Evolutionary conservation across 2,329 filamentous ascomycete genomes (phyloP), one percentile per base, ranked within the genome.

Genomic region (Venturia asperata): DNA sequence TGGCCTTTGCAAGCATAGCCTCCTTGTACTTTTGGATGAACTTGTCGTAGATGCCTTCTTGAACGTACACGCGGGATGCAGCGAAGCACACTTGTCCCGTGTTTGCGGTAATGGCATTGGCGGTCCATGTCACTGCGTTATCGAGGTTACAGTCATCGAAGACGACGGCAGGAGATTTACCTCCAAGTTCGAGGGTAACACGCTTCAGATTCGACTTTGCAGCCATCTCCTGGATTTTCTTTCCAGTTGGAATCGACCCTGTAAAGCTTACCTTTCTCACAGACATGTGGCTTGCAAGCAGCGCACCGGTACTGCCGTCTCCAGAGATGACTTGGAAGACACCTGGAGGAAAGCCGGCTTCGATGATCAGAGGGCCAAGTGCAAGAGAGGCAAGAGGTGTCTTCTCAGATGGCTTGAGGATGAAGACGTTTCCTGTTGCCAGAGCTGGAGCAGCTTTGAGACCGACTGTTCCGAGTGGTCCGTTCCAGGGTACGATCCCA

Each of bases 141-240:
- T 79, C 76, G 11, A 80, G 70, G 67, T 79, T 74, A 19, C 70
- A 71, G 68, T 80, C 78, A 41, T 79, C 76, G 66, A 80, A 80
- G 7, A 80, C 72, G 5, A 80, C 71, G 1, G 75, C 74, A 0
- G 78, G 78, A 10, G 72, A 75, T 67, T 80, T 80, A 19, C 78
- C 78, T 21, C 78, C 78, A 1, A 79, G 72, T 67, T 79, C 78
- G 15, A 79, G 74, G 0, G 75, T 78, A 5, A 79, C 74, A 24
- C 74, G 71, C 70, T 79, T 79, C 7, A 80, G 69, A 63, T 79
- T 79, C 0, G 71, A 75, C 30, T 75, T 74, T 3, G 76, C 74
- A 5, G 77, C 76, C 66, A 75, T 74, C 61, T 75, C 72, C 64
- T 77, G 74, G 61, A 80, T 76, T 52, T 74, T 74, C 66, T 76